Percentiles rank a stretch among this genome's conserved stretches.
Evolutionary conservation across 2,329 filamentous ascomycete species (phyloP).

Genomic region (Colletotrichum higginsianum): DNA sequence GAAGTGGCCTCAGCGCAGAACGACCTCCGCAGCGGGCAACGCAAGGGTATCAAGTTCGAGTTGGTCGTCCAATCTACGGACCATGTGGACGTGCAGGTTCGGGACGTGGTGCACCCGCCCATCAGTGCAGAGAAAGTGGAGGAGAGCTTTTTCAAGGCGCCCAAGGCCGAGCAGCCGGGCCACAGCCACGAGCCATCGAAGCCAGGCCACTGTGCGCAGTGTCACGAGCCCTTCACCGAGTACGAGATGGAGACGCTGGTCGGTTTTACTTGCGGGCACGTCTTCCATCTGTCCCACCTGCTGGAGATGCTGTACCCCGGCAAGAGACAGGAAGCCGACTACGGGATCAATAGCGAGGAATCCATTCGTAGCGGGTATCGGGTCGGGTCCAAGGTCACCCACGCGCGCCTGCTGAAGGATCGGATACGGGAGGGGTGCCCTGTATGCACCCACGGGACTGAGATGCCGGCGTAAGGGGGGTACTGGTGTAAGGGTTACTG

Average conservation of each 20-base stretch:
- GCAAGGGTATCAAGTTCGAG: slow-evolving; percentile 91
- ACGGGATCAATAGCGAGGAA: slow-evolving; percentile 60
- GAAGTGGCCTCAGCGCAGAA: slow-evolving; percentile 91
- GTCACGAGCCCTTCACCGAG: slow-evolving; percentile 69
- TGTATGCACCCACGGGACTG: slow-evolving; percentile 59
- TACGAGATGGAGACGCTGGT: slow-evolving; percentile 80
- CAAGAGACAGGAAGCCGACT: slow-evolving; percentile 62
- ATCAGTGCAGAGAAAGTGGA: slow-evolving; percentile 41
- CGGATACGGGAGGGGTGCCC: slow-evolving; percentile 77
- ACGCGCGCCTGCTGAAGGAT: slow-evolving; percentile 83
- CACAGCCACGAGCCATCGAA: slow-evolving; percentile 53
- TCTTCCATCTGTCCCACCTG: slow-evolving; percentile 83
- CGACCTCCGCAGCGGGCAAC: slow-evolving; percentile 82
- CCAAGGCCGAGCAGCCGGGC: slow-evolving; percentile 49
- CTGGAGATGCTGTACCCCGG: slow-evolving; percentile 67
- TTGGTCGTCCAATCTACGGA: slow-evolving; percentile 66
- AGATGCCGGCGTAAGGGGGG: slow-evolving; percentile 15
- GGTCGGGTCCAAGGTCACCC: slow-evolving; percentile 89
- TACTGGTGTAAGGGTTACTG: slow-evolving; percentile 11
- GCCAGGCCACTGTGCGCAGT: slow-evolving; percentile 73
- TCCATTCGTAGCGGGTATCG: slow-evolving; percentile 68
- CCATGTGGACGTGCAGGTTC: slow-evolving; percentile 60
- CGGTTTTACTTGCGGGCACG: slow-evolving; percentile 86
- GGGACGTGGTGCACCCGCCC: slow-evolving; percentile 52
- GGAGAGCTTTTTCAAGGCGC: slow-evolving; percentile 31